phyloP scores from a whole-genome alignment of 164 flowering plant species.

The Vitis labrusca region DNA sequence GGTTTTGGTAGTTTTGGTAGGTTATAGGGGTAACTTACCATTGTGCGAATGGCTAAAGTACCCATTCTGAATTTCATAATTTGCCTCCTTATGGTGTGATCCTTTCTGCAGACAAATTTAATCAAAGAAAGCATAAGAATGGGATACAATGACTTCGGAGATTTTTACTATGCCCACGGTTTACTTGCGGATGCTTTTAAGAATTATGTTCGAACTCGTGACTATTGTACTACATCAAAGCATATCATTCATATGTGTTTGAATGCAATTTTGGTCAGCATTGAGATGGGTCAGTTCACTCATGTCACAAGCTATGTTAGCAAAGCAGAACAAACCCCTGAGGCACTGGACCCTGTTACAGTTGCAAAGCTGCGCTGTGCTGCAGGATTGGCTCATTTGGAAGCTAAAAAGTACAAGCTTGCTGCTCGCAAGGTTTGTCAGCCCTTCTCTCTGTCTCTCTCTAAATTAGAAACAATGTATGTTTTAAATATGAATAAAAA shows the following conservation, averaged over 20 bases:
- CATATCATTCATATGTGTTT: conserved; percentile 90
- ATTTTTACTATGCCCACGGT: conserved; percentile 87
- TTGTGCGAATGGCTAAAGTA: background rate
- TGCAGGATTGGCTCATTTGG: conserved; percentile 84
- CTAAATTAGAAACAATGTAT: no score
- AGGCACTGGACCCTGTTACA: conserved; percentile 57
- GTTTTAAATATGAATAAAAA: no score
- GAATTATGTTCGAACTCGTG: conserved; percentile 87
- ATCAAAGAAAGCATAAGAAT: conserved; percentile 97
- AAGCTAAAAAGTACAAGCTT: conserved; percentile 80
- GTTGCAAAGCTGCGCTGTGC: conserved; percentile 78
- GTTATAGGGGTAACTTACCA: background rate
- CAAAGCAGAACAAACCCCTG: conserved; percentile 83
- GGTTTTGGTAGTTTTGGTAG: no score
- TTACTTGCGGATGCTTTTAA: conserved; percentile 86
- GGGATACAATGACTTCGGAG: conserved; percentile 99
- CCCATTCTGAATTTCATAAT: no score
- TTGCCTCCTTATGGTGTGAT: background rate
- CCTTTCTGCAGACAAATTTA: conserved; percentile 75
- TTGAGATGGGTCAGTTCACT: conserved; percentile 94
- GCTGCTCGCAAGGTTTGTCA: conserved; percentile 95
- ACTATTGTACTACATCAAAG: conserved; percentile 94
- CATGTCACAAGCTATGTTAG: conserved; percentile 88
- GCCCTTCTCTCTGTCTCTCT: background rate
- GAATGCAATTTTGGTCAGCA: conserved; percentile 89